A percentile compares a stretch with the other conserved stretches of the same genome.
Conservation (phyloP, 495 filamentous ascomycete genomes). For the Aspergillus cristatus region DNA sequence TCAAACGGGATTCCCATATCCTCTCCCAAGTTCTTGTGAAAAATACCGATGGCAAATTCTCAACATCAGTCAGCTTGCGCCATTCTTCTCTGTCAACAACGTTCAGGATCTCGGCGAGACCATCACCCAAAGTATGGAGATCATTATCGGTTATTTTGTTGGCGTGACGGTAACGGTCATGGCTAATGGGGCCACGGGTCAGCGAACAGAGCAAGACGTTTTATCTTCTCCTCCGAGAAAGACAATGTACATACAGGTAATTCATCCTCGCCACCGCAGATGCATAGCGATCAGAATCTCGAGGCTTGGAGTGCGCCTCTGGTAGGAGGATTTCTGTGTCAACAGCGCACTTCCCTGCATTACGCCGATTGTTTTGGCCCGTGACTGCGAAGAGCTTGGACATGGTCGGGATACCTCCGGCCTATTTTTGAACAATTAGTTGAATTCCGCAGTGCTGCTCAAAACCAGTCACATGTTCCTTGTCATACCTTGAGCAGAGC, state of each 20-base stretch:
- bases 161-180: slow-evolving; percentile 34
- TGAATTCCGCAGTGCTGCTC: too few relatives aligned
- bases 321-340: slow-evolving; percentile 25
- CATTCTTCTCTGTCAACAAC: slow-evolving; percentile 34
- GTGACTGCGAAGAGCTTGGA: slow-evolving; percentile 23
- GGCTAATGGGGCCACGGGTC: too few relatives aligned
- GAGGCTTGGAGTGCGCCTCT: slow-evolving; percentile 15
- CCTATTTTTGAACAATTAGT: too few relatives aligned
- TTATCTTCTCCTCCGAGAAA: too few relatives aligned
- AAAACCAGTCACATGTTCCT: neutral
- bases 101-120: slow-evolving; percentile 28
- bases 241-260: too few relatives aligned
- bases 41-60: slow-evolving; percentile 28
- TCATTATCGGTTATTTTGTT: slow-evolving; percentile 32
- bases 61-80: slow-evolving; percentile 26
- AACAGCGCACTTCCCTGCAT: slow-evolving; percentile 22
- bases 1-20: slow-evolving; percentile 11
- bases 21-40: slow-evolving; percentile 32
- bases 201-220: too few relatives aligned
- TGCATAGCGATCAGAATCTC: slow-evolving; percentile 5
- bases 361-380: slow-evolving; percentile 13
- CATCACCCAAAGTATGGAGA: slow-evolving; percentile 33
- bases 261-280: slow-evolving; percentile 45
- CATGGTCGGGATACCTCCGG: slow-evolving; percentile 29
- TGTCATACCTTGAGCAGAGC: slow-evolving; percentile 13